Conservation (phyloP, 225 moss, liverwort and hornwort genomes). For the Pleurozium schreberi region DNA sequence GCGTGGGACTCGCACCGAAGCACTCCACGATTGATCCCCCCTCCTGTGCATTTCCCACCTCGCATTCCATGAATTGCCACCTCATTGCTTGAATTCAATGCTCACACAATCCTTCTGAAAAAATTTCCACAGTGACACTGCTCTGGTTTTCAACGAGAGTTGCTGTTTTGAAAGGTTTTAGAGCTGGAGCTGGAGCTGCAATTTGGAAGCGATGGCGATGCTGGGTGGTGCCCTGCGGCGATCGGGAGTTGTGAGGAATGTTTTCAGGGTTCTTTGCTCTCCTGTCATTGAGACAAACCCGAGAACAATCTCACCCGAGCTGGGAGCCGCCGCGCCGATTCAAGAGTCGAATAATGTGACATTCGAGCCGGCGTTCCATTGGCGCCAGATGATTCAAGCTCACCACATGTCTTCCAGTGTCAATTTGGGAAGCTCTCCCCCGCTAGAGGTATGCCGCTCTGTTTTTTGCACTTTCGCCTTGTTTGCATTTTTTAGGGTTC, state of each 20-base stretch:
- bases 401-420: constrained; percentile 69
- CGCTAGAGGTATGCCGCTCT: constrained; percentile 38
- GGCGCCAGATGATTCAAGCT: constrained; percentile 41
- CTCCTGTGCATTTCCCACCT: background rate
- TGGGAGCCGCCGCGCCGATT: background rate
- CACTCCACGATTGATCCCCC: background rate
- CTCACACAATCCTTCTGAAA: background rate
- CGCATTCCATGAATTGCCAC: background rate
- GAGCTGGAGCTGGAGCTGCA: background rate
- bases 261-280: constrained; percentile 7
- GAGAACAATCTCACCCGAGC: background rate
- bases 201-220: constrained; percentile 14
- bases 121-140: too few relatives aligned
- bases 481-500: background rate
- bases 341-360: constrained; percentile 8
- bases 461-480: background rate
- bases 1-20: background rate
- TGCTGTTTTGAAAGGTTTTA: background rate
- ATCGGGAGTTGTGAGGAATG: background rate
- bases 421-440: constrained; percentile 52
- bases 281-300: background rate
- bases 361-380: constrained; percentile 33
- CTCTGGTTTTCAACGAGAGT: background rate
- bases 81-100: background rate
- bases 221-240: constrained; percentile 3